Base-by-base conservation (phyloP, 352 stramenopile species). In the Phytophthora podocarpi region DNA sequence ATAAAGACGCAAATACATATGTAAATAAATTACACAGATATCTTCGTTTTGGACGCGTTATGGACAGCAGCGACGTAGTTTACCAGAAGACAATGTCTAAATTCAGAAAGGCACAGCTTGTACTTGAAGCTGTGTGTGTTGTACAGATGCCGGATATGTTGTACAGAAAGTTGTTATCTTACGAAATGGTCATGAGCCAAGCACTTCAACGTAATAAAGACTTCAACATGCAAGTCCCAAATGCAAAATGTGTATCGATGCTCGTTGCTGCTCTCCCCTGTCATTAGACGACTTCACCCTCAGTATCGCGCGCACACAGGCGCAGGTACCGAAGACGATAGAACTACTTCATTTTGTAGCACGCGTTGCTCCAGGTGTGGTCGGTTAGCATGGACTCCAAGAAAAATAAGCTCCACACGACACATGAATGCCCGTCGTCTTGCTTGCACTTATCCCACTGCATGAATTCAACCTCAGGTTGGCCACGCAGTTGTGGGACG, bases 391-490 rank as follows among this genome's bases (percentile, higher is more conserved):
- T 62, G 13, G 54, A 54, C 13, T 62, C 54, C n/a, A n/a, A 62
- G 41, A 62, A 62, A 26, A 49, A 47, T 9, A 55, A 18, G 21
- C n/a, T 26, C 43, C 54, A 63, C 18, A 63, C 45, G 4, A 42
- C 35, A 30, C 54, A 63, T 5, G 42, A 63, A 12, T 63, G 54
- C 7, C 34, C 42, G 28, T 55, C 34, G 0, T 49, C n/a, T 30
- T 56, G 43, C 23, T 48, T 63, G 15, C 34, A 49, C 3, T 42
- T 21, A 4, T 4, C 12, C 43, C 43, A 63, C 3, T 27, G 27
- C 3, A 10, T 28, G 21, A 59, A 51, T 27, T 27, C 1, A n/a
- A 61, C 27, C 1, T 24, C 4, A 28, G 15, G 34, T 10, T 30
- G 28, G 0, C 34, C 54, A 27, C 13, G 8, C 8, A 56, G 18